Conservation (phyloP, 225 moss, liverwort and hornwort species). For the Asterella californica region DNA sequence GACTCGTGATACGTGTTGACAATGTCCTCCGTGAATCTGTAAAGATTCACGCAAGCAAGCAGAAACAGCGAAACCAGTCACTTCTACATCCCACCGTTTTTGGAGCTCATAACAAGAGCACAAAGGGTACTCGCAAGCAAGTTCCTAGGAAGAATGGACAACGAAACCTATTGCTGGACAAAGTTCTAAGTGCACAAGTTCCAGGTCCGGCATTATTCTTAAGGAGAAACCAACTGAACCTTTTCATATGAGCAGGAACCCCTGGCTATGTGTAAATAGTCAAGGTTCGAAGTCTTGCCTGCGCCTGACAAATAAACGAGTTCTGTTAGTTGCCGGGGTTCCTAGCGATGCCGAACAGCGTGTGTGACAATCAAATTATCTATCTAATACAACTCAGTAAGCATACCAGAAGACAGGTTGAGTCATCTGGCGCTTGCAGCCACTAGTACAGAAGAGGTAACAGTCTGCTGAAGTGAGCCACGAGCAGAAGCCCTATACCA, state of each 20-base stretch:
- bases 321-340: not conserved
- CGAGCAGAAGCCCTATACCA: constrained; percentile 79
- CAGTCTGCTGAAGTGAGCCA: constrained; percentile 75
- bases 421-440: constrained; percentile 75
- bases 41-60: not conserved
- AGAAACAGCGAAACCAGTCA: not conserved
- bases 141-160: not conserved
- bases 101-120: not conserved
- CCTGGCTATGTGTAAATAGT: constrained; percentile 78
- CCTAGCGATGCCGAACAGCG: not conserved
- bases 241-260: constrained; percentile 69
- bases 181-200: not conserved
- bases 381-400: no score
- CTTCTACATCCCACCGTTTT: not conserved
- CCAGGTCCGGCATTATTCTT: not conserved
- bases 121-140: not conserved
- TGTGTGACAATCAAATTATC: not conserved
- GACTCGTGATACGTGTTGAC: constrained; percentile 46
- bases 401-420: constrained; percentile 69
- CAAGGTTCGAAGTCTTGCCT: constrained; percentile 55
- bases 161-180: not conserved
- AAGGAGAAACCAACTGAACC: constrained; percentile 27
- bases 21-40: constrained; percentile 74
- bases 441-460: constrained; percentile 72
- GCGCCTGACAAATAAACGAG: constrained; percentile 43